Conservation (phyloP, 2,329 filamentous ascomycete species). For the Cytospora paraplurivora region DNA sequence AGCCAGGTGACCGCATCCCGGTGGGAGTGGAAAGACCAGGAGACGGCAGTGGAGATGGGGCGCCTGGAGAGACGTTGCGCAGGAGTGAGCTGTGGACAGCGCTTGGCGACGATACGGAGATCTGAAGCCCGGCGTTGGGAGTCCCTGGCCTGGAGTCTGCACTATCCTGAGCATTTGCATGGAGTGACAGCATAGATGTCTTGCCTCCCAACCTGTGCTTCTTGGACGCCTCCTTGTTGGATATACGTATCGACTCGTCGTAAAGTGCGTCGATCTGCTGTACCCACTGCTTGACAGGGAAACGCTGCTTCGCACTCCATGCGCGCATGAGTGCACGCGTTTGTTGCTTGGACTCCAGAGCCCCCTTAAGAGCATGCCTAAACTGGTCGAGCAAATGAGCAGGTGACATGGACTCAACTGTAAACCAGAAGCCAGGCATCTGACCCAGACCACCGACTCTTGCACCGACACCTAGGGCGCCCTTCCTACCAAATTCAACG, state of each 20-base stretch:
- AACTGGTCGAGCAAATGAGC: slow-evolving; percentile 65
- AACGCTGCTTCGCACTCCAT: slow-evolving; percentile 63
- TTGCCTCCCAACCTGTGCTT: slow-evolving; percentile 30
- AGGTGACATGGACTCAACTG: slow-evolving; percentile 64
- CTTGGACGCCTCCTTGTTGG: slow-evolving; percentile 36
- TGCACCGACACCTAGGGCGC: slow-evolving; percentile 65
- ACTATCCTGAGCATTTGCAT: slow-evolving; percentile 29
- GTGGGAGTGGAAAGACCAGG: slow-evolving; percentile 2
- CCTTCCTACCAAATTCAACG: slow-evolving; percentile 68
- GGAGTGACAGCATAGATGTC: slow-evolving; percentile 31
- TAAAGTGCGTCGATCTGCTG: slow-evolving; percentile 65
- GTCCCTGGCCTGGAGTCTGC: slow-evolving; percentile 24
- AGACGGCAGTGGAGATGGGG: slow-evolving; percentile 21
- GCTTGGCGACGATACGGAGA: slow-evolving; percentile 27
- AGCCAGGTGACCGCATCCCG: slow-evolving; percentile 13
- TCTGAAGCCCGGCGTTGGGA: slow-evolving; percentile 20
- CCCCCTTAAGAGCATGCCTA: slow-evolving; percentile 61
- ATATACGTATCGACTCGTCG: slow-evolving; percentile 57
- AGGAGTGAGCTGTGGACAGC: slow-evolving; percentile 30
- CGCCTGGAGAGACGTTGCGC: slow-evolving; percentile 29
- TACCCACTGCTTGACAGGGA: slow-evolving; percentile 67
- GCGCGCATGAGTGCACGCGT: slow-evolving; percentile 64
- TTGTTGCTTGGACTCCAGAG: slow-evolving; percentile 57
- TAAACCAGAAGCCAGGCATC: slow-evolving; percentile 73
- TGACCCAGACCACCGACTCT: slow-evolving; percentile 66